Percentiles rank a stretch among this genome's conserved stretches.
Evolutionary conservation across 1,139 yeast species (phyloP).

Genomic region (Saccharomyces hybrid): DNA sequence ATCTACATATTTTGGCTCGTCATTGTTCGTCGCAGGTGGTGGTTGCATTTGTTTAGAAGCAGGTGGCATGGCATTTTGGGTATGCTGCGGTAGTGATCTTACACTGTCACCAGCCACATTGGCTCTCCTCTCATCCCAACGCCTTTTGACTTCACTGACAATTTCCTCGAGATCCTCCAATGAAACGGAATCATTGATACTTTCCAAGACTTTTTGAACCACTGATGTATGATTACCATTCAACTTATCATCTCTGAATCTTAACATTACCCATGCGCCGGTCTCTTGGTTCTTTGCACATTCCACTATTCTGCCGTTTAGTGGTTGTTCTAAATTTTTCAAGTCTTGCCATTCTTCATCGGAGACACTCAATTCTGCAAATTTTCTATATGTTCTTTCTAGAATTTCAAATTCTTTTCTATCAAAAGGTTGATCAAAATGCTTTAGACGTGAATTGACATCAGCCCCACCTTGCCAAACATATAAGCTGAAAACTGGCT

Average conservation of each 20-base stretch:
- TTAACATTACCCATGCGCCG: slow-evolving; percentile 71
- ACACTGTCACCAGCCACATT: background rate
- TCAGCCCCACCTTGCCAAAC: slow-evolving; percentile 72
- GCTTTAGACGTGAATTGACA: slow-evolving; percentile 25
- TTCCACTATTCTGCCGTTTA: slow-evolving; percentile 87
- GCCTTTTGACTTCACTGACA: slow-evolving; percentile 38
- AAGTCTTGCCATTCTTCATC: slow-evolving; percentile 79
- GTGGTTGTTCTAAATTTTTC: slow-evolving; percentile 64
- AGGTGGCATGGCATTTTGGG: slow-evolving; percentile 4
- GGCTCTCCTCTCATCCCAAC: slow-evolving; percentile 43
- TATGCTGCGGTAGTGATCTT: background rate
- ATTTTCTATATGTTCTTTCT: slow-evolving; percentile 54
- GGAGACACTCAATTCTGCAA: slow-evolving; percentile 52
- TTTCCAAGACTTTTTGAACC: slow-evolving; percentile 71
- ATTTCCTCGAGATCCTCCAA: slow-evolving; percentile 61
- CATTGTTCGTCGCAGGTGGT: slow-evolving; percentile 5
- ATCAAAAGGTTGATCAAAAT: slow-evolving; percentile 30
- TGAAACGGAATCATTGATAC: slow-evolving; percentile 80
- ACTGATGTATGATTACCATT: slow-evolving; percentile 80
- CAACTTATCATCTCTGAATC: slow-evolving; percentile 88
- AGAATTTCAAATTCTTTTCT: slow-evolving; percentile 28
- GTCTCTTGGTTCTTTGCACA: slow-evolving; percentile 46
- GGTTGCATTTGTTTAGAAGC: slow-evolving; percentile 4
- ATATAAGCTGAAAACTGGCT: slow-evolving; percentile 57
- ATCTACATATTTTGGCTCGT: slow-evolving; percentile 29